Evolutionary conservation across 305 asterid genomes (phyloP).

Genomic region (Andrographis paniculata): DNA sequence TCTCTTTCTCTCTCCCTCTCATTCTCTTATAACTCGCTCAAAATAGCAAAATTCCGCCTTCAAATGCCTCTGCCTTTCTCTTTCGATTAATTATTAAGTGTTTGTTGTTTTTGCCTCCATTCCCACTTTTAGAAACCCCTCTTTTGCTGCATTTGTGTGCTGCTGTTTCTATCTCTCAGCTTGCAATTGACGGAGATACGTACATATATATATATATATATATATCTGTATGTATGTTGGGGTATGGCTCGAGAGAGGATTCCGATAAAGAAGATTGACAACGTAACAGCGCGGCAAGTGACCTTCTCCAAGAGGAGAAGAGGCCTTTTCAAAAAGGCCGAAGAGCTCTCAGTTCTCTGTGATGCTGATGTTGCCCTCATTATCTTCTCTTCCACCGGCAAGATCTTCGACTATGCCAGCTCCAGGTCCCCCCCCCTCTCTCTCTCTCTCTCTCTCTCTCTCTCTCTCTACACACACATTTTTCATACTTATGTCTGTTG

Average conservation of each 20-base stretch:
- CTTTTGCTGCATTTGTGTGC: slow-evolving; percentile 19
- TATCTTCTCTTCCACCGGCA: slow-evolving; percentile 42
- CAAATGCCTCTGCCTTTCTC: slow-evolving; percentile 13
- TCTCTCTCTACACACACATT: not conserved
- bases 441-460: not conserved
- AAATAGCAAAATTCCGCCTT: slow-evolving; percentile 45
- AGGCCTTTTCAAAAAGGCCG: slow-evolving; percentile 66
- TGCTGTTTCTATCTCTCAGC: slow-evolving; percentile 36
- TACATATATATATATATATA: no score
- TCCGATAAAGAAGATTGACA: slow-evolving; percentile 58
- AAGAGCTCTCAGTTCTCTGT: slow-evolving; percentile 55
- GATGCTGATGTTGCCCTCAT: slow-evolving; percentile 60
- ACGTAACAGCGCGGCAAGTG: slow-evolving; percentile 54
- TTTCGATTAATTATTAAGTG: slow-evolving; percentile 2
- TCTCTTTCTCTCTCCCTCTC: no score
- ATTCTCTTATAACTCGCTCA: slow-evolving; percentile 23
- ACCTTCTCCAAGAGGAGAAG: slow-evolving; percentile 61
- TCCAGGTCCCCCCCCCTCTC: slow-evolving; percentile 27
- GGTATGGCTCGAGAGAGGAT: slow-evolving; percentile 49
- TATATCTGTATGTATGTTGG: no score
- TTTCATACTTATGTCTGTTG: no score
- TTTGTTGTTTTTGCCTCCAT: slow-evolving; percentile 2
- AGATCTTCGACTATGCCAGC: slow-evolving; percentile 46
- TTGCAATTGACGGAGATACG: not conserved
- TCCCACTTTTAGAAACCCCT: slow-evolving; percentile 28